A percentile compares a stretch with the other conserved stretches of the same genome.
Evolutionary conservation across 1,284 basidiomycete species (phyloP).

Genomic region (Stereum hirsutum): DNA sequence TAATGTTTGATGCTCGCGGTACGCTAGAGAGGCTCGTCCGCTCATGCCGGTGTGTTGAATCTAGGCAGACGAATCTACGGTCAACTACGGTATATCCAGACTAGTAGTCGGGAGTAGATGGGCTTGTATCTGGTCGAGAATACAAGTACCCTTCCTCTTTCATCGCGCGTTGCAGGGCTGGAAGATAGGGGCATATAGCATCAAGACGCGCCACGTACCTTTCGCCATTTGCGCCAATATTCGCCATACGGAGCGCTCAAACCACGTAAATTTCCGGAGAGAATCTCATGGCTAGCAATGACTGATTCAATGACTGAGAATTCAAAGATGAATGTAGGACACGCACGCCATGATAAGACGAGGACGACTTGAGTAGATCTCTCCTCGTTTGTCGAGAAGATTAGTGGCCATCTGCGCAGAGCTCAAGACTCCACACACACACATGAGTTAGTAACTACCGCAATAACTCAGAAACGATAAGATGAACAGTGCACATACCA

Average conservation of each 20-base stretch:
- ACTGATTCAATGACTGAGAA: neutral
- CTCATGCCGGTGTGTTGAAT: conserved; percentile 13
- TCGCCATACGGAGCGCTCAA: conserved; percentile 11
- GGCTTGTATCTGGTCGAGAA: too few species aligned
- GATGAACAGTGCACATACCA: neutral
- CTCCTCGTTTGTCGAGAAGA: conserved; percentile 25
- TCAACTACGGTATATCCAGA: too few species aligned
- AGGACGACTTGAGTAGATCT: conserved; percentile 28
- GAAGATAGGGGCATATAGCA: too few species aligned
- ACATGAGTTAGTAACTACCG: neutral
- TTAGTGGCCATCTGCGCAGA: conserved; percentile 21
- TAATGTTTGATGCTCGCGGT: conserved; percentile 12
- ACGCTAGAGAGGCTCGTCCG: conserved; percentile 7
- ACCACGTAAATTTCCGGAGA: conserved; percentile 12
- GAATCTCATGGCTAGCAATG: conserved; percentile 15
- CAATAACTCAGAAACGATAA: neutral
- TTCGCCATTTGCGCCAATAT: conserved; percentile 12
- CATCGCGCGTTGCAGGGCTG: too few species aligned
- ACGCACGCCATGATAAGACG: neutral
- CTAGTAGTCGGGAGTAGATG: too few species aligned
- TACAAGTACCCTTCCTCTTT: too few species aligned
- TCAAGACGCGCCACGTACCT: too few species aligned
- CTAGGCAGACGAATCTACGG: too few species aligned
- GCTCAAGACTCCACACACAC: conserved; percentile 24
- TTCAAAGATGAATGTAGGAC: too few species aligned